phyloP scores from a whole-genome alignment of 1,284 basidiomycete species.

The Cutaneotrichosporon dermatis region DNA sequence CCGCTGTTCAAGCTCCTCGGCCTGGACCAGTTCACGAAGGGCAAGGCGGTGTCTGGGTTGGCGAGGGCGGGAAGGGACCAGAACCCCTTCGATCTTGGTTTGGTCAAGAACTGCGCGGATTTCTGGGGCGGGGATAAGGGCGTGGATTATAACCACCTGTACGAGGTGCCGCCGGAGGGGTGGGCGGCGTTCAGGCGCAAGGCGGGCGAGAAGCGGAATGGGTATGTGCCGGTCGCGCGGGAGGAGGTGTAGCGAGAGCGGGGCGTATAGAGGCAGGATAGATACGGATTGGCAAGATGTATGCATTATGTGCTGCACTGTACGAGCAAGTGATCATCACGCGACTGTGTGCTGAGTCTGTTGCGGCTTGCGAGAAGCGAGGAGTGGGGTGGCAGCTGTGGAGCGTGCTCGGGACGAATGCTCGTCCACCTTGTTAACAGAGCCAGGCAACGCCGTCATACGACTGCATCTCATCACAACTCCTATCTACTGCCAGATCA shows the following conservation, averaged over 20 bases:
- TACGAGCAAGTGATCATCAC: no score
- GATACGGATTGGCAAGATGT: no score
- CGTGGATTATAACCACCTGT: constrained; percentile 82
- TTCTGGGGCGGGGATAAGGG: constrained; percentile 87
- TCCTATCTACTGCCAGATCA: no score
- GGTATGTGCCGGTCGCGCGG: constrained; percentile 32
- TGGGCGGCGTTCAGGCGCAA: constrained; percentile 41
- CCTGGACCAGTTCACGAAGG: constrained; percentile 86
- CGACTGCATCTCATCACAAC: no score
- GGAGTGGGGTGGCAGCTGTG: no score
- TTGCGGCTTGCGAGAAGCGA: no score
- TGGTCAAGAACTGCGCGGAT: constrained; percentile 82
- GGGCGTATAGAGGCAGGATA: no score
- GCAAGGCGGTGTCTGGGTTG: constrained; percentile 78
- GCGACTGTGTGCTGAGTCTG: no score
- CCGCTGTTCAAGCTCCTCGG: constrained; percentile 75
- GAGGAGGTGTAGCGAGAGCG: constrained; percentile 28
- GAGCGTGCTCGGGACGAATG: no score
- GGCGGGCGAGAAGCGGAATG: constrained; percentile 18
- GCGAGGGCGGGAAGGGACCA: constrained; percentile 57
- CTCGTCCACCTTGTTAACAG: no score
- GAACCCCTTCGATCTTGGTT: constrained; percentile 90
- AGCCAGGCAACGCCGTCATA: no score
- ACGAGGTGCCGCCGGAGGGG: constrained; percentile 74
- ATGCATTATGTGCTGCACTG: no score